phyloP scores from a whole-genome alignment of 2,329 filamentous ascomycete species.

The Exophiala calicioides region DNA sequence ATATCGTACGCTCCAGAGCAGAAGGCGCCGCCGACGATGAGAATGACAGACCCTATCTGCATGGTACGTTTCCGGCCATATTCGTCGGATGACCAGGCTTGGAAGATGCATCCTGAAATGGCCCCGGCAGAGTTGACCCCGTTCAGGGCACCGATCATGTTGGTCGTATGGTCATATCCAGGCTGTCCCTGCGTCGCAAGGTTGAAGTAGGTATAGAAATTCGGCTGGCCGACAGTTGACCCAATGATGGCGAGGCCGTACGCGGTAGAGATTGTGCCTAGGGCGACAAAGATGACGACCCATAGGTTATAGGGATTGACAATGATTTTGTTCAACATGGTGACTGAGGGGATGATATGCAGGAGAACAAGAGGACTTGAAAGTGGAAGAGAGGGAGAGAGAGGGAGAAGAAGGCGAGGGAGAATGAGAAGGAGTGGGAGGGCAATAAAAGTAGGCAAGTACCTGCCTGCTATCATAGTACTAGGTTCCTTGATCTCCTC shows the following conservation, averaged over 20 bases:
- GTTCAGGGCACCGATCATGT: constrained; percentile 48
- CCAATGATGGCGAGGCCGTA: constrained; percentile 42
- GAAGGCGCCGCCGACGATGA: constrained; percentile 38
- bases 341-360: not conserved
- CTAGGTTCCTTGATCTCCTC: not conserved
- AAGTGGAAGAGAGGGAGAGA: not conserved
- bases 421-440: not conserved
- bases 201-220: constrained; percentile 46
- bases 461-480: not conserved
- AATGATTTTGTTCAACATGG: constrained; percentile 24
- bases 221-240: constrained; percentile 49
- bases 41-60: constrained; percentile 29
- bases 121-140: constrained; percentile 47
- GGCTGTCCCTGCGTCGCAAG: constrained; percentile 41
- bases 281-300: constrained; percentile 38
- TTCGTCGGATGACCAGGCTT: constrained; percentile 41
- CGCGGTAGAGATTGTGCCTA: constrained; percentile 38
- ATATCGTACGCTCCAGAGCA: constrained; percentile 42
- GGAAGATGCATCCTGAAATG: constrained; percentile 40
- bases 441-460: not conserved
- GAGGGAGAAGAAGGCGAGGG: not conserved
- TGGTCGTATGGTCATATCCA: constrained; percentile 45
- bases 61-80: constrained; percentile 46
- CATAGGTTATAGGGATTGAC: constrained; percentile 38
- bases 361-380: not conserved